phyloP scores from a whole-genome alignment of 441 rosid species.

The Pelargonium cotyledonis region DNA sequence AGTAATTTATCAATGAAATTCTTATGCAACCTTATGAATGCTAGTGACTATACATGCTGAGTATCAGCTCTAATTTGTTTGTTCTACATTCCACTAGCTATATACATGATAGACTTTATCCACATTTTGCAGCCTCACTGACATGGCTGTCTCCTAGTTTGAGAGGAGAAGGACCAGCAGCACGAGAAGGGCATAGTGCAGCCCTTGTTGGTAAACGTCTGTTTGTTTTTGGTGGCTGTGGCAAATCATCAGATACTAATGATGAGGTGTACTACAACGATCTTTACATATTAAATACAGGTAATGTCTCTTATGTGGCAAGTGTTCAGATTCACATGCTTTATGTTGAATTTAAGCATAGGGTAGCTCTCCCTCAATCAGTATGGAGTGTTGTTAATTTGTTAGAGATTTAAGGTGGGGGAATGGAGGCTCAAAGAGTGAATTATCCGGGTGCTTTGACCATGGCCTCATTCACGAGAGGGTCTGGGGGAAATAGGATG shows the following conservation, averaged over 20 bases:
- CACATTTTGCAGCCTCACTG: slow-evolving; percentile 51
- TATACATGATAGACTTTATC: neutral
- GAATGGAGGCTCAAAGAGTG: too few relatives aligned
- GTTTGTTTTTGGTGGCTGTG: slow-evolving; percentile 88
- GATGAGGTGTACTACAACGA: slow-evolving; percentile 84
- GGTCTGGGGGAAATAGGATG: neutral
- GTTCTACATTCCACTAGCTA: slow-evolving; percentile 1
- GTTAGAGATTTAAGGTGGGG: neutral
- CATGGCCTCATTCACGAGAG: neutral
- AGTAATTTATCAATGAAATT: neutral
- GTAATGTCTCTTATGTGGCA: slow-evolving; percentile 26
- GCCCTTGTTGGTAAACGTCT: slow-evolving; percentile 85
- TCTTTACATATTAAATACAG: slow-evolving; percentile 78
- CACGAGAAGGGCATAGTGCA: slow-evolving; percentile 93
- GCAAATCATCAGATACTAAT: slow-evolving; percentile 54
- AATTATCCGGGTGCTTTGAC: neutral
- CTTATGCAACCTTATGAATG: neutral
- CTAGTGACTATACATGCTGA: neutral
- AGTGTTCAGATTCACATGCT: neutral
- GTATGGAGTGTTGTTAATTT: neutral
- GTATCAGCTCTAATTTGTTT: neutral
- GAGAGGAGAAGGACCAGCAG: slow-evolving; percentile 86
- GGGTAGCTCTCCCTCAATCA: neutral
- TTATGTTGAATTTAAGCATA: neutral
- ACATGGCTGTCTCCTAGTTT: slow-evolving; percentile 80